phyloP scores from a whole-genome alignment of 805 yeast genomes.

The Nakazawaea holstii region DNA sequence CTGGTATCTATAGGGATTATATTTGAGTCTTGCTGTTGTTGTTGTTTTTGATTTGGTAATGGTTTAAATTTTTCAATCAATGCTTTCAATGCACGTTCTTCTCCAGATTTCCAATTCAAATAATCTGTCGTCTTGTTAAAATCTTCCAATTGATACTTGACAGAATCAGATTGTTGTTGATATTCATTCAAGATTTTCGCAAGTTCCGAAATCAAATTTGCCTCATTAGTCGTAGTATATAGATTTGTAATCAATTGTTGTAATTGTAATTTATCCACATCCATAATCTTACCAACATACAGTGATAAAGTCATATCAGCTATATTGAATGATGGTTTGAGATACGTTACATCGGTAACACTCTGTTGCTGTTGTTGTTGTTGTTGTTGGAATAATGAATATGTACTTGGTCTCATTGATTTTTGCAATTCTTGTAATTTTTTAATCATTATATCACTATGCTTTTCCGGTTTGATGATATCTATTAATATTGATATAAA shows the following conservation, averaged over 20 bases:
- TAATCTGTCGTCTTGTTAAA: conserved; percentile 30
- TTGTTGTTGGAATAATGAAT: conserved; percentile 17
- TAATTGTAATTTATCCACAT: conserved; percentile 38
- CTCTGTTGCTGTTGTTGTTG: conserved; percentile 1
- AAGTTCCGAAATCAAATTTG: conserved; percentile 25
- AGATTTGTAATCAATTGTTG: conserved; percentile 48
- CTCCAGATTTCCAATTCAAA: conserved; percentile 36
- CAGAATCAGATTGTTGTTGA: conserved; percentile 23
- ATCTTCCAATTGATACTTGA: conserved; percentile 26
- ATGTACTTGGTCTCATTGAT: conserved; percentile 18
- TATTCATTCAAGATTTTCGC: conserved; percentile 13
- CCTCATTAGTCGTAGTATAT: conserved; percentile 34
- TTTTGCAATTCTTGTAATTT: conserved; percentile 39
- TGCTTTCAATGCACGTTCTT: conserved; percentile 24
- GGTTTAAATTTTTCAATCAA: conserved; percentile 21
- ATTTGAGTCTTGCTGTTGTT: conserved; percentile 2
- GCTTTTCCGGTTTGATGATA: conserved; percentile 31
- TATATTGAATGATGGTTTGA: conserved; percentile 46
- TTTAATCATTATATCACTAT: conserved; percentile 31
- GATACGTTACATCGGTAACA: conserved; percentile 16
- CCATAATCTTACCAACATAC: conserved; percentile 45
- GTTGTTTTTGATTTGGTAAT: not conserved
- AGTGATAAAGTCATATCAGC: conserved; percentile 49
- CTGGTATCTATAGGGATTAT: conserved; percentile 38
- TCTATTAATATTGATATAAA: conserved; percentile 28